Conservation (phyloP, 805 yeast species). For the Kazachstania kunashirensis region DNA sequence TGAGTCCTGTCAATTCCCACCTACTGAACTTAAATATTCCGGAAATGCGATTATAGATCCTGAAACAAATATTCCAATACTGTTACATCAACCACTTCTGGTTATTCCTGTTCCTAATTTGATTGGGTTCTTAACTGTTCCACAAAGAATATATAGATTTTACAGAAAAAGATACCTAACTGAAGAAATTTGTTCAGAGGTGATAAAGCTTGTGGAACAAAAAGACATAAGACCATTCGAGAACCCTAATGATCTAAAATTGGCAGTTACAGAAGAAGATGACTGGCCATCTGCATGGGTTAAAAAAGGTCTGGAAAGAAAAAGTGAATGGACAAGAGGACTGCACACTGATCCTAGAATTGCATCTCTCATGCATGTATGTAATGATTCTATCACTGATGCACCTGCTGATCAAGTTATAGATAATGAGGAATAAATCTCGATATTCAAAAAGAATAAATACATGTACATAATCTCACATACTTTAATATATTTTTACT, state of each 20-base stretch:
- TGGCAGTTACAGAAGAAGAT: conserved; percentile 51
- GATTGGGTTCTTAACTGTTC: conserved; percentile 69
- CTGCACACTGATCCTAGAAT: conserved; percentile 63
- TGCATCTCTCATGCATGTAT: conserved; percentile 3
- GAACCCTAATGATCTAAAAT: conserved; percentile 30
- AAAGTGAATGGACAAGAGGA: conserved; percentile 84
- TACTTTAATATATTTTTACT: too few relatives aligned
- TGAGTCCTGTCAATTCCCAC: conserved; percentile 43
- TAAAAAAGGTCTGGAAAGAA: conserved; percentile 55
- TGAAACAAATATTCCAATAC: conserved; percentile 37
- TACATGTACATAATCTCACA: too few relatives aligned
- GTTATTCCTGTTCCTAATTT: conserved; percentile 70
- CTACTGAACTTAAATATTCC: conserved; percentile 12
- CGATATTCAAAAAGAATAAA: too few relatives aligned
- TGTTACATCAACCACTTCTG: conserved; percentile 68
- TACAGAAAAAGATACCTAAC: conserved; percentile 67
- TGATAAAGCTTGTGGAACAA: conserved; percentile 43
- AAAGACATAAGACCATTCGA: conserved; percentile 42
- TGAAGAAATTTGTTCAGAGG: conserved; percentile 52
- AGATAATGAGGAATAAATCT: too few relatives aligned
- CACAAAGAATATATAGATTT: conserved; percentile 66
- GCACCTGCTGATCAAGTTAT: too few relatives aligned
- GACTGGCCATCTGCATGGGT: conserved; percentile 91
- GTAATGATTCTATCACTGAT: not conserved
- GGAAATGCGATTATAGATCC: conserved; percentile 21